phyloP scores from a whole-genome alignment of 169 alveolate species.

The Nephromyces sp. region DNA sequence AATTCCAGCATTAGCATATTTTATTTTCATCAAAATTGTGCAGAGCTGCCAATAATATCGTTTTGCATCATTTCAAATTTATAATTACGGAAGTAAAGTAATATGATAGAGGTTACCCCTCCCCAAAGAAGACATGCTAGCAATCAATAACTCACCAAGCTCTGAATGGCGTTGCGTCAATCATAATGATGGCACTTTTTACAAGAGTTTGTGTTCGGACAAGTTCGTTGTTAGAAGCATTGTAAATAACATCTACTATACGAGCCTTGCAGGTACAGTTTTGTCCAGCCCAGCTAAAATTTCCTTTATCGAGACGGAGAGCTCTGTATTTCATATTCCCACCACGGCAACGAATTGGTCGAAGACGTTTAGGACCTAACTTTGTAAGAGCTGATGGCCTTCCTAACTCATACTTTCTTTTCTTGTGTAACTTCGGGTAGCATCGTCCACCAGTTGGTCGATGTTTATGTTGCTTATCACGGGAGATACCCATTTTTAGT shows the following conservation, averaged over 20 bases:
- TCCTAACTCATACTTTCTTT: conserved; percentile 97
- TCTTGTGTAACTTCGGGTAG: conserved; percentile 96
- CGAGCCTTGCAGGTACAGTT: conserved; percentile 78
- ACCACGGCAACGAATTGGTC: conserved; percentile 95
- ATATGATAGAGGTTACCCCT: too few species aligned
- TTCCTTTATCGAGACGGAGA: conserved; percentile 91
- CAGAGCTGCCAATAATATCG: too few species aligned
- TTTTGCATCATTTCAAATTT: too few species aligned
- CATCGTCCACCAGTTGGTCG: conserved; percentile 99
- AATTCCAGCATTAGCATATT: conserved; percentile 4
- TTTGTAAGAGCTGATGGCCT: conserved; percentile 95
- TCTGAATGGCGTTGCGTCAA: conserved; percentile 98
- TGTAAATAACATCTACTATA: conserved; percentile 94
- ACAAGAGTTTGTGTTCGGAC: conserved; percentile 98
- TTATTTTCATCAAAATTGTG: background rate
- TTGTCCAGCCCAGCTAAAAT: conserved; percentile 93
- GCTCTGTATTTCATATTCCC: conserved; percentile 83
- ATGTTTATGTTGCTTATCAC: conserved; percentile 97
- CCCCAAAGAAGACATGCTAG: too few species aligned
- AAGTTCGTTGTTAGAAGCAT: conserved; percentile 97
- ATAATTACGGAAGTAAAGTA: too few species aligned
- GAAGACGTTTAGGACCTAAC: conserved; percentile 85
- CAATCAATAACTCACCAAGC: conserved; percentile 82
- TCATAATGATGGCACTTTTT: conserved; percentile 90
- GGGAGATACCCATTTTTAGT: conserved; percentile 90